A percentile compares a stretch with the other conserved stretches of the same genome.
Evolutionary conservation across 2,329 filamentous ascomycete species (phyloP).

Genomic region (Trichoderma afroharzianum): DNA sequence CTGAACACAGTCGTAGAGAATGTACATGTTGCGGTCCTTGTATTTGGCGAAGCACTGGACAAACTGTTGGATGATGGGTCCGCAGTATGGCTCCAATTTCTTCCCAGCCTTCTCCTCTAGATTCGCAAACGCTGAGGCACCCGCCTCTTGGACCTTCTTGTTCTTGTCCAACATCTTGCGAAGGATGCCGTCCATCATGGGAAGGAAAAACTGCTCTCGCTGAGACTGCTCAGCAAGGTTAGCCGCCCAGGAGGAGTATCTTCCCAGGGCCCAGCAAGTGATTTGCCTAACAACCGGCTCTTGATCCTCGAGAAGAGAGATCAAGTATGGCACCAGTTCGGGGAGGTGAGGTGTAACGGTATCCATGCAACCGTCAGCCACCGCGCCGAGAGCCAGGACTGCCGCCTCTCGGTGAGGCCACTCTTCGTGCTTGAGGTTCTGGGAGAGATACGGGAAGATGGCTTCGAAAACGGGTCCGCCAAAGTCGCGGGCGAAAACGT

Average conservation of each 20-base stretch:
- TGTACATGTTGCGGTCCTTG: conserved; percentile 99
- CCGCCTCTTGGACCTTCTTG: conserved; percentile 96
- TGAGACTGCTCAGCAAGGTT: conserved; percentile 64
- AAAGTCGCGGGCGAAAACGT: conserved; percentile 91
- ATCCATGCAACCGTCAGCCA: conserved; percentile 90
- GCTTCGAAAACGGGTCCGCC: conserved; percentile 82
- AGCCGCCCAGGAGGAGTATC: conserved; percentile 91
- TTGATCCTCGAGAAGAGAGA: conserved; percentile 75
- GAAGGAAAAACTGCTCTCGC: conserved; percentile 78
- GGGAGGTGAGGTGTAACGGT: conserved; percentile 87
- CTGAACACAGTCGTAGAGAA: conserved; percentile 97
- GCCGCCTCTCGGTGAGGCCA: conserved; percentile 94
- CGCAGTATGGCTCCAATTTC: conserved; percentile 77
- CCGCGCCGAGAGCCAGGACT: conserved; percentile 88
- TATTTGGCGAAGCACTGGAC: conserved; percentile 90
- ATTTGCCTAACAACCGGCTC: conserved; percentile 94
- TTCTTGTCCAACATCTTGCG: conserved; percentile 94
- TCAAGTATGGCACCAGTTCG: conserved; percentile 84
- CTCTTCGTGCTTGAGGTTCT: conserved; percentile 80
- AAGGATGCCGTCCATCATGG: conserved; percentile 95
- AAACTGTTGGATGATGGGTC: conserved; percentile 87
- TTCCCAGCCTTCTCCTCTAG: conserved; percentile 89
- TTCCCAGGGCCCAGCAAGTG: conserved; percentile 93
- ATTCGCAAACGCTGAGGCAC: conserved; percentile 91
- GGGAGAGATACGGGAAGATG: conserved; percentile 87